Evolutionary conservation across 768 basidiomycete species (phyloP), one percentile per base, ranked within the genome.

Genomic region (Fibroporia radiculosa): DNA sequence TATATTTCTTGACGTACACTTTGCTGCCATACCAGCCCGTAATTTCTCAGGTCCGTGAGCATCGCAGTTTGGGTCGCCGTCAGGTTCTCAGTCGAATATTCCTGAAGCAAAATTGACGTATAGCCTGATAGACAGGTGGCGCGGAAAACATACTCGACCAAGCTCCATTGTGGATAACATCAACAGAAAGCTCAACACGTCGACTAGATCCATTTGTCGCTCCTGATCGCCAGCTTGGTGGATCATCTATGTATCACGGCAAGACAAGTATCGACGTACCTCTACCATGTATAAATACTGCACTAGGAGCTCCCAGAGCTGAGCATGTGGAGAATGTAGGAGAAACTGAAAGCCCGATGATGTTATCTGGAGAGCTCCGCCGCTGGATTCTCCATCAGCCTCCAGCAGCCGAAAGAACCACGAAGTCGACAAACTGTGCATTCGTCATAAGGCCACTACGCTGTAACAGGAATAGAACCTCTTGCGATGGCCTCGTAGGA

Each of bases 151-250:
- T 57, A 92, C 93, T 54, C 83, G 73, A 37, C 93, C 93, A 5
- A 98, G 78, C 59, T 96, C 91, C 81, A 93, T 93, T 3, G 89
- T 96, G 1, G 93, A 93, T 48, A 99, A 72, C 85, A 97, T 96
- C 71, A 98, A 93, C 39, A 97, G 72, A 65, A 98, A 93, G 52
- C 85, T 84, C 44, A 98, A 72, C 7, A 96, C 87, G 60, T 95
- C 90, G 7, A 97, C 90, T 0, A 93, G 71, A 63, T 95, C 93
- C 81, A 93, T 90, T 57, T 82, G 76, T 45, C 89, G 75, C 66
- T 88, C 83, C 85, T 91, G 59, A 25, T 34, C 28, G 8, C 23
- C 4, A 19, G 14, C 4, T 8, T 38, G n/a, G 18, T 14, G 33
- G 33, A 19, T n/a, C 33, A 4, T 6, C 13, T 4, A 5, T 34